Evolutionary conservation across 2,329 filamentous ascomycete genomes (phyloP), one percentile per base, ranked within the genome.

Genomic region (Dactylellina parvicollis): DNA sequence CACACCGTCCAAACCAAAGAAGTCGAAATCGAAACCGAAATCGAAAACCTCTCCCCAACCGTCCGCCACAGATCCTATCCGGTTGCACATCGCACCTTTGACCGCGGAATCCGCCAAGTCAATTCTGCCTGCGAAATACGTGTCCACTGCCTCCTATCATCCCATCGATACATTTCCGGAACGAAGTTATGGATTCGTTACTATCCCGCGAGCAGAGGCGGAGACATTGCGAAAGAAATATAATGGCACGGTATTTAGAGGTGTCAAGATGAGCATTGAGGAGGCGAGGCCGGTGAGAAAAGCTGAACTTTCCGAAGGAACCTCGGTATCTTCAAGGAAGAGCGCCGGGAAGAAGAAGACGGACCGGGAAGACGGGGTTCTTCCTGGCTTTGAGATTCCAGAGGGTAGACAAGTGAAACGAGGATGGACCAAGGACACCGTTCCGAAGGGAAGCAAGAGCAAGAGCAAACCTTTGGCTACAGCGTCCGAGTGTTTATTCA

Each of bases 181-280:
- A 76, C 90, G 88, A 79, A 89, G 87, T 59, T 99, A 92, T 87
- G 95, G 94, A 64, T 99, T 91, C 82, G 84, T 98, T 71, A 92
- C 96, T 49, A 82, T 99, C 36, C 93, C 93, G 0, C 82, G 80
- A 2, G 86, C 87, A 81, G 92, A 96, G 76, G 95, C 94, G 8
- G 90, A 94, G n/a, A 96, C 92, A 81, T 82, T 98, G 60, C 92
- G 89, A 82, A 94, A 90, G 82, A 98, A 95, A 82, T 85, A 98
- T 54, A 91, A 96, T 83, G 94, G 94, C 30, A 87, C 90, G 1
- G 90, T 91, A 22, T 82, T 99, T 65, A 95, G 90, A 79, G 95
- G 95, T 7, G 85, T 85, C 72, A 98, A 96, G 81, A 87, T 98
- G 77, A 88, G 88, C 70, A 87, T 99, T 70, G 92, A 97, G 77